phyloP scores from a whole-genome alignment of 1,284 basidiomycete species.

The Thelephora terrestris region DNA sequence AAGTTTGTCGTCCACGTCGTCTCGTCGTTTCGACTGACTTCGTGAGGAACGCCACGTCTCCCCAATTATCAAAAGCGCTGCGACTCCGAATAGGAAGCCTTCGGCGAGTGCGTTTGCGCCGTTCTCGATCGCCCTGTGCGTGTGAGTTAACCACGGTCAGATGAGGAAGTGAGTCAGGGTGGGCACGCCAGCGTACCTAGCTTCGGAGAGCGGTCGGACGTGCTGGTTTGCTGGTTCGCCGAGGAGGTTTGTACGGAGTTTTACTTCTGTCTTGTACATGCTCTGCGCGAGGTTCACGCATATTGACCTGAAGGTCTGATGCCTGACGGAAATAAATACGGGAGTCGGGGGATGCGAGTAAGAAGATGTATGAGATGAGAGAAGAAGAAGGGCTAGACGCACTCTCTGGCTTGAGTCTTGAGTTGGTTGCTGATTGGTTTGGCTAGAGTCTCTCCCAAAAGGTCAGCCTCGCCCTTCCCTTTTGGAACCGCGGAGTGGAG shows the following conservation, averaged over 20 bases:
- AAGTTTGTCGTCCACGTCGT: constrained; percentile 64
- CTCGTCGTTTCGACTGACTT: constrained; percentile 64
- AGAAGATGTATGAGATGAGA: background rate
- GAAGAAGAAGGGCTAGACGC: constrained; percentile 17
- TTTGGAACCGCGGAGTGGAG: constrained; percentile 1
- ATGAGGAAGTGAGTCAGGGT: background rate
- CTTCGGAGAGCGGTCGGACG: constrained; percentile 77
- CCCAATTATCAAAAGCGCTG: constrained; percentile 64
- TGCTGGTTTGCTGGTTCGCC: constrained; percentile 63
- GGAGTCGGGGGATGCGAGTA: background rate
- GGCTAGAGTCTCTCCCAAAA: constrained; percentile 58
- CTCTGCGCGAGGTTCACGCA: constrained; percentile 75
- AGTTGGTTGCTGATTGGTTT: constrained; percentile 74
- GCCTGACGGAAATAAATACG: constrained; percentile 32
- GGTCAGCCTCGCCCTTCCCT: background rate
- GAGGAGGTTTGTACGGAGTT: constrained; percentile 69
- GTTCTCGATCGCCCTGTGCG: constrained; percentile 72
- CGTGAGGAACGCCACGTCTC: constrained; percentile 73
- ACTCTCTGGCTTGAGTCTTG: constrained; percentile 75
- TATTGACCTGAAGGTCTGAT: constrained; percentile 65
- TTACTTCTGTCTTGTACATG: constrained; percentile 73
- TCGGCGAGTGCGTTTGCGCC: constrained; percentile 82
- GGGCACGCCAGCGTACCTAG: constrained; percentile 41
- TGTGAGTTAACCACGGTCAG: background rate
- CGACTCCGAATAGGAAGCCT: constrained; percentile 78